Evolutionary conservation across 106 monocot species (phyloP), one percentile per base, ranked within the genome.

Genomic region (Triglochin maritima): DNA sequence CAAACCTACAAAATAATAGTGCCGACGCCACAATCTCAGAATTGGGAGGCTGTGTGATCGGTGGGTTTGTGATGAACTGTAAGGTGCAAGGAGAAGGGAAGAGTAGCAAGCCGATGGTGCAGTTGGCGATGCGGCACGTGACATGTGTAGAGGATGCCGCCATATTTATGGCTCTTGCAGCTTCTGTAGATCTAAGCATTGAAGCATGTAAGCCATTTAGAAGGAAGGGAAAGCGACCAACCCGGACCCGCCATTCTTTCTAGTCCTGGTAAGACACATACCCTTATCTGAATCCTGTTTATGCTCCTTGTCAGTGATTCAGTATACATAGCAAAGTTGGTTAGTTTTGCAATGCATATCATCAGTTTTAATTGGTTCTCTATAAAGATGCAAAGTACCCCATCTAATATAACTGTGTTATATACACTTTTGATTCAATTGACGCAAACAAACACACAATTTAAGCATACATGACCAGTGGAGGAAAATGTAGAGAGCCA

Each of bases 121-220:
- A 94, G 55, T 80, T 94, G 6, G 87, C 82, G 0, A 68, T 77
- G 74, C 65, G 80, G 29, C 94, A 94, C 59, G 87, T 94, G 9
- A 80, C 80, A 2, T 89, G 94, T 44, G 67, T 89, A 16, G 94
- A 94, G 74, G 89, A 94, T 72, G 94, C 87, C 11, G 94, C 94
- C 0, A 84, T 87, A 29, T 94, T 94, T 69, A 81, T 94, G 76
- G 89, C 89, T 3, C 86, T 94, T 42, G 86, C 89, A 2, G 89
- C 86, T 53, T 89, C 94, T 2, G 94, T 94, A 2, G 89, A 94
- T 47, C 94, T 94, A 5, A 87, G 94, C 65, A 77, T 94, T 3
- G 82, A 89, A 60, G 82, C 89, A 4, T 94, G 94, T 77, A 74
- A 75, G 72, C 89, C 82, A 3, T 94, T 94, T 66, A 67, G 82